These are phyloP conservation scores for Blastobotrys capitulatus DNA, from an alignment of 1,139 yeast species.

Conservation along the genomic window DNA sequence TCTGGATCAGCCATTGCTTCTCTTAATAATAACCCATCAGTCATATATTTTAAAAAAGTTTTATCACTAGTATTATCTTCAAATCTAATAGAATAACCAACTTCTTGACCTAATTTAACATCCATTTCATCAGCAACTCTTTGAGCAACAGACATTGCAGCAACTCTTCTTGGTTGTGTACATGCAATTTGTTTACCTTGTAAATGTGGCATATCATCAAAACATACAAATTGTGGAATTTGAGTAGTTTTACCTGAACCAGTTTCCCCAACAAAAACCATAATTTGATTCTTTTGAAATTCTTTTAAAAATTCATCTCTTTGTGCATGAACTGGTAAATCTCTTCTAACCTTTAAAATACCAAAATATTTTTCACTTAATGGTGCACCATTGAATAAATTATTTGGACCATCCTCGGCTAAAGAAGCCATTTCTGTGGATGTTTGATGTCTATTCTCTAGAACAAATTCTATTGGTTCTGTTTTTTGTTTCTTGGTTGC, in stretches of 20 bases:
- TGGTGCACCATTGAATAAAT: constrained; percentile 71
- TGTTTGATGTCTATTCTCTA: constrained; percentile 49
- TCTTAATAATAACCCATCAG: constrained; percentile 96
- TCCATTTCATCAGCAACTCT: constrained; percentile 98
- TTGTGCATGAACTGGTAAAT: constrained; percentile 91
- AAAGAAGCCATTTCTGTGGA: constrained; percentile 63
- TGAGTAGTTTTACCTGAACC: constrained; percentile 98
- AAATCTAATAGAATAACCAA: constrained; percentile 89
- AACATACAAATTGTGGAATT: constrained; percentile 91
- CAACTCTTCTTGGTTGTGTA: constrained; percentile 97
- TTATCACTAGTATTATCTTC: constrained; percentile 79
- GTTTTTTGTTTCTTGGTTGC: background rate
- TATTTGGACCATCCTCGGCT: constrained; percentile 57
- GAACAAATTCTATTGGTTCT: background rate
- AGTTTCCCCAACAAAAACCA: constrained; percentile 98
- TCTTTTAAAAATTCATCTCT: constrained; percentile 78
- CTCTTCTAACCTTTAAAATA: constrained; percentile 72
- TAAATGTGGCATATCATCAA: constrained; percentile 85
- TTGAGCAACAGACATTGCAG: constrained; percentile 95
- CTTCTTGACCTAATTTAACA: constrained; percentile 83
- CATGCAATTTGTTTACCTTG: constrained; percentile 82
- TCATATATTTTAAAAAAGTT: constrained; percentile 91
- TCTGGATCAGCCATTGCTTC: constrained; percentile 98
- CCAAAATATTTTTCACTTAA: constrained; percentile 65
- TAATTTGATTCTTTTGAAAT: constrained; percentile 83